Evolutionary conservation across 345 rosid species (phyloP), one percentile per base, ranked within the genome.

Genomic region (Toxicodendron radicans): DNA sequence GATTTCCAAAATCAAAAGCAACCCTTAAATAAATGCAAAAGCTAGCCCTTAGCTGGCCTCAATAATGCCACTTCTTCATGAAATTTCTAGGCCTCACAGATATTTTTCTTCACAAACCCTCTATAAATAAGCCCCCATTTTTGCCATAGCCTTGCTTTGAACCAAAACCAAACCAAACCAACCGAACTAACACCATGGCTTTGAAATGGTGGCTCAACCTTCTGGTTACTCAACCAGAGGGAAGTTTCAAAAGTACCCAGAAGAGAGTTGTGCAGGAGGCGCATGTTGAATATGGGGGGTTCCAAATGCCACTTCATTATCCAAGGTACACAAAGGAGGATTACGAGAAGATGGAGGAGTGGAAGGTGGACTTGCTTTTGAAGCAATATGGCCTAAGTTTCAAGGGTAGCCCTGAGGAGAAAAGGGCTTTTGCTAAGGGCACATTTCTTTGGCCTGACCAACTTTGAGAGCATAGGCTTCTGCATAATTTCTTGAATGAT

Each of bases 281-380:
- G 2, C 78, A 61, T 60, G n/a, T n/a, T n/a, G 83, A 82, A 49
- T 73, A 75, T 71, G 84, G 84, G 7, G 84, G 84, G 9, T 86
- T 88, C 74, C 87, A 80, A 76, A 73, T 87, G 79, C 92, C 92
- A 27, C 86, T 87, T 64, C 92, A 83, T 69, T 87, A 83, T 67
- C 90, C 90, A 11, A 86, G 76, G 60, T 86, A 75, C 80, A 68
- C 77, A 0, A 86, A 83, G 72, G 65, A 76, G 51, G 90, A 85
- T 2, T 87, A 89, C 61, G 87, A 85, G 85, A 80, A 59, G 79
- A 89, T 85, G 92, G 85, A 85, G 74, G 85, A 79, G 9, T 72
- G 84, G 83, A 81, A 64, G 73, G 78, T 87, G 58, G 90, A 89
- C 75, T 53, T 82, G 85, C 87, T 85, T 56, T 84, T 85, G 67